A percentile compares a stretch with the other conserved stretches of the same genome.
Evolutionary conservation across 306 rosid genomes (phyloP).

Genomic region (Canavalia ensiformis): DNA sequence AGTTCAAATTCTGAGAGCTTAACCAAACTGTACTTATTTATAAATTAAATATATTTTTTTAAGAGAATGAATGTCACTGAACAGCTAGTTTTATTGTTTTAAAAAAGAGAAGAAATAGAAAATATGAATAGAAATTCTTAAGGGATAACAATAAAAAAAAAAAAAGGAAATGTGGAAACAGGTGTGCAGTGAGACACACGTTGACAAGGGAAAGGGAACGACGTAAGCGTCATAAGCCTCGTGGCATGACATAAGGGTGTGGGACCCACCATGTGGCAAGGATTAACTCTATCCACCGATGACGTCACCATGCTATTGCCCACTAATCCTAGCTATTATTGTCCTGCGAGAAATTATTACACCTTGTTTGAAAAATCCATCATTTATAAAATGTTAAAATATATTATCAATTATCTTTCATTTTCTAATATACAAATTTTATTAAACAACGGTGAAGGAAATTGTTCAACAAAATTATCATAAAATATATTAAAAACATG

Average conservation of each 20-base stretch:
- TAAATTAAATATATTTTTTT: background rate
- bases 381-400: no score
- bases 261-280: slow-evolving; percentile 57
- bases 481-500: no score
- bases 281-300: background rate
- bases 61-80: background rate
- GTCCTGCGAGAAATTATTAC: background rate
- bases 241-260: slow-evolving; percentile 37
- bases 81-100: background rate
- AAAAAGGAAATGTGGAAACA: background rate
- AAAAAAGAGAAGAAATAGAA: background rate
- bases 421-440: no score
- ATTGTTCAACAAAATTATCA: no score
- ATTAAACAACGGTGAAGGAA: no score
- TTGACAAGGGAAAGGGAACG: background rate
- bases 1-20: background rate
- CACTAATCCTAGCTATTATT: background rate
- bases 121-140: background rate
- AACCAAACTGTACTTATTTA: background rate
- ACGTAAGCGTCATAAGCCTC: slow-evolving; percentile 37
- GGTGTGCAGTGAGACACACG: slow-evolving; percentile 16
- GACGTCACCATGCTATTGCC: slow-evolving; percentile 47
- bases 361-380: background rate
- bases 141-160: background rate
- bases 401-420: no score